Evolutionary conservation across 164 flowering plant genomes (phyloP), one percentile per base, ranked within the genome.

Genomic region (Kingdonia uniflora): DNA sequence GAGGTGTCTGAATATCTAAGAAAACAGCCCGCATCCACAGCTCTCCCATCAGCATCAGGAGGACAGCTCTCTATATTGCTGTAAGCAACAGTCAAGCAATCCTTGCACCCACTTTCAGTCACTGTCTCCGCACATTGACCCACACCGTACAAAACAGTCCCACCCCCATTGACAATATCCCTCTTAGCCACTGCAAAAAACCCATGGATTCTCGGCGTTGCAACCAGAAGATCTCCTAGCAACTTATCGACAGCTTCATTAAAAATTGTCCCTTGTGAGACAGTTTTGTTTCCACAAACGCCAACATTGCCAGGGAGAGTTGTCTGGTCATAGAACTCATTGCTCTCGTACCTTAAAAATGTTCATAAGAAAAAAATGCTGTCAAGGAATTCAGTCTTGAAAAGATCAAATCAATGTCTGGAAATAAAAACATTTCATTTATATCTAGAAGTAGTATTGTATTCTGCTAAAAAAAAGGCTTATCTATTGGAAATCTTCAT

Each of bases 1-100:
- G 77, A 49, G 0, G 63, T 49, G 7, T 46, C 63, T 0, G 91
- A 83, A 49, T 79, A 83, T 58, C 91, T 65, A 24, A 83, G 1
- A 37, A 80, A 83, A 41, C 91, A 83, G 2, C 78, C 86, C 1
- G 77, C 76, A 65, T 79, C 76, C 25, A 74, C 22, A 14, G 82
- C 78, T 54, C 80, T 58, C 10, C 76, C 84, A 14, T 63, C 59
- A 1, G 68, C 17, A 42, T 58, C 55, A 11, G 81, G 81, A 21
- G 60, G 58, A 52, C 86, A 82, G 11, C 33, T 40, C 22, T 52
- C 20, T 14, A 76, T 62, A 47, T 72, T 79, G 2, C 1, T 23
- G 6, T 55, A 51, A 1, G 78, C 91, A 15, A 61, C 68, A 0
- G 19, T 56, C 67, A 83, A 67, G 70, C 91, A 83, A 15, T 58